Conservation (phyloP, 495 filamentous ascomycete species). For the Aspergillus sclerotiicarbonarius region DNA sequence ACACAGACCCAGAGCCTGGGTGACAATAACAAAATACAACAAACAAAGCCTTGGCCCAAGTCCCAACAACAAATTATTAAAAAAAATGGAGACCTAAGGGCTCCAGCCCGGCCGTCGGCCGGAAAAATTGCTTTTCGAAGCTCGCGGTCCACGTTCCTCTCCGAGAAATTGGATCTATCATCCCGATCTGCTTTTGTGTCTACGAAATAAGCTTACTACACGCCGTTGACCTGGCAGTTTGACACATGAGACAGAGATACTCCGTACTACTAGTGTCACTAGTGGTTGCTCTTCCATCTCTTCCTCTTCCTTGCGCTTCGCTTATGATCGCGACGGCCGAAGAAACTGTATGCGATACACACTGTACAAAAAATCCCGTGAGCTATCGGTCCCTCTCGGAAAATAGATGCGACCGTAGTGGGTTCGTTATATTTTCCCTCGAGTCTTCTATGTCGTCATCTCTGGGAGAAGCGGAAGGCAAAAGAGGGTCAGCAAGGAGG, state of each 20-base stretch:
- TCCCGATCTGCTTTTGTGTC: constrained; percentile 5
- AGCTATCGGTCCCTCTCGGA: neutral
- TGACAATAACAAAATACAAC: neutral
- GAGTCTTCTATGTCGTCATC: neutral
- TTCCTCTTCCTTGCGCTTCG: constrained; percentile 1
- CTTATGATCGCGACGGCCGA: neutral
- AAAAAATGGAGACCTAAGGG: too few species aligned
- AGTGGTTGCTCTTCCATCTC: neutral
- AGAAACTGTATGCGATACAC: neutral
- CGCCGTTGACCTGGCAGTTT: constrained; percentile 14
- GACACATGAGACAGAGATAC: constrained; percentile 9
- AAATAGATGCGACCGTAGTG: neutral
- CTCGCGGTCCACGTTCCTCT: constrained; percentile 21
- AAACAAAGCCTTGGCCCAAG: neutral
- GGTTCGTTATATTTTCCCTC: neutral
- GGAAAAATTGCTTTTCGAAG: constrained; percentile 3
- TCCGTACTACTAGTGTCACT: neutral
- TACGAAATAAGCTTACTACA: constrained; percentile 16
- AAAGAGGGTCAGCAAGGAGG: neutral
- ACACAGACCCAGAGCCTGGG: too few species aligned
- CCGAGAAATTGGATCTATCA: constrained; percentile 20
- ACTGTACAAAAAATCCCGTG: neutral
- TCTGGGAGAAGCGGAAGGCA: neutral
- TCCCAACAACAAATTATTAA: neutral
- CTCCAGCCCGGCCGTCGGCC: neutral